phyloP scores from a whole-genome alignment of 2,329 filamentous ascomycete species.

The Ceratocystis papillata region DNA sequence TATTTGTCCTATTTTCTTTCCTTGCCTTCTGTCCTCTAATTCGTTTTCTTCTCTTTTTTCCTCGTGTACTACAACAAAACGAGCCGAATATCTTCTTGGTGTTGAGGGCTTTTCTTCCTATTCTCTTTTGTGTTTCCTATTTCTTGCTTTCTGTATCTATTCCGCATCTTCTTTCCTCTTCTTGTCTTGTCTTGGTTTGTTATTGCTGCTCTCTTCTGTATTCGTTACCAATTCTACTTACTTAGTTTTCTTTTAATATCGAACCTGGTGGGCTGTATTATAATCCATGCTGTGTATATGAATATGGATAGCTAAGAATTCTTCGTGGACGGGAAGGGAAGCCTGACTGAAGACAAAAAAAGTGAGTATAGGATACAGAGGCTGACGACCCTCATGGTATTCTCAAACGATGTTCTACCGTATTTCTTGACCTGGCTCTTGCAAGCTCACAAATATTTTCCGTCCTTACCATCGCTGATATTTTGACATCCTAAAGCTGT shows the following conservation, averaged over 20 bases:
- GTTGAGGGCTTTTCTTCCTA: slow-evolving; percentile 25
- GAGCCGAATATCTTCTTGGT: slow-evolving; percentile 17
- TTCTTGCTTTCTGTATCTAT: slow-evolving; percentile 14
- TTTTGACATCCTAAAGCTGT: no score
- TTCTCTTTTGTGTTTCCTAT: slow-evolving; percentile 25
- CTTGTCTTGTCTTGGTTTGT: slow-evolving; percentile 10
- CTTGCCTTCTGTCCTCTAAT: neutral
- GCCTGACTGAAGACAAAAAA: no score
- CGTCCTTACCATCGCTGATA: no score
- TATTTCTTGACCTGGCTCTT: no score
- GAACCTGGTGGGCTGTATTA: neutral
- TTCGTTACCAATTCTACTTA: neutral
- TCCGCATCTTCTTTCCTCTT: slow-evolving; percentile 16
- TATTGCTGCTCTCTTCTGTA: slow-evolving; percentile 1
- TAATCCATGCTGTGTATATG: no score
- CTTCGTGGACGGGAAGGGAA: no score
- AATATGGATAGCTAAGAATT: no score
- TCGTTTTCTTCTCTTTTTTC: slow-evolving; percentile 19
- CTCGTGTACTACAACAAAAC: slow-evolving; percentile 9
- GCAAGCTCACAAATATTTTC: no score
- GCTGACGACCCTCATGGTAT: no score
- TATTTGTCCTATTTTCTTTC: slow-evolving; percentile 3
- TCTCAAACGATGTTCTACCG: no score
- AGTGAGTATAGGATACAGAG: no score
- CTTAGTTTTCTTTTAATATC: slow-evolving; percentile 4